Base-by-base conservation (phyloP, 108 stramenopile species). In the Cyclotella kingstonii region DNA sequence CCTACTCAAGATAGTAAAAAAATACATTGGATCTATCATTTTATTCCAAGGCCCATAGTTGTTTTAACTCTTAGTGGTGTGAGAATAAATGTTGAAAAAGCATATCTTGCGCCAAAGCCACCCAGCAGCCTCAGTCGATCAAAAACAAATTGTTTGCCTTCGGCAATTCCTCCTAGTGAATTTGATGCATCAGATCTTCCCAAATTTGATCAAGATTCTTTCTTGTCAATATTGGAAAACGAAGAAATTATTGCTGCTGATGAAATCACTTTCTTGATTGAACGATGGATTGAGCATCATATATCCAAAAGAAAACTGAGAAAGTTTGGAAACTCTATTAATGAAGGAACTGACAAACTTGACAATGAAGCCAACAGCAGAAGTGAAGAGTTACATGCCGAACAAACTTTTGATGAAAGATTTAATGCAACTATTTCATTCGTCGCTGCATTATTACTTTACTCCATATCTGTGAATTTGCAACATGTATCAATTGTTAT, bases 51-150 rank as follows among this genome's bases (percentile, higher is more conserved):
- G 1, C 65, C 54, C 9, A 45, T 44, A 7, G 34, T 56, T 26
- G 28, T 33, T 30, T 43, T 66, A 22, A 55, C 54, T 29, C 31
- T 70, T 17, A 52, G 27, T 31, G 40, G 54, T 15, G 21, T 70
- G 26, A 27, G 23, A 10, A 19, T 70, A 10, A 23, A 47, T 25
- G 42, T 64, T 11, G 70, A 70, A 35, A 70, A 70, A 63, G 54
- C 43, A 3, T 70, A 70, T 34, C 35, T 70, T 12, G 70, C 70
- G 5, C 70, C 70, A 14, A 38, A 21, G 2, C 52, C 63, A 18
- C 69, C 69, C 27, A 38, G 23, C 9, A 51, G 26, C 29, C 41
- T 33, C 18, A 46, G 44, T 12, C 3, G 22, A 30, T 28, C 36
- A 19, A 14, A n/a, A 30, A 26, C 17, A 15, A 7, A 46, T 30